These are phyloP conservation scores for Cladosporium sp. DNA, from an alignment of 2,329 filamentous ascomycete genomes.

Conservation along the genomic window DNA sequence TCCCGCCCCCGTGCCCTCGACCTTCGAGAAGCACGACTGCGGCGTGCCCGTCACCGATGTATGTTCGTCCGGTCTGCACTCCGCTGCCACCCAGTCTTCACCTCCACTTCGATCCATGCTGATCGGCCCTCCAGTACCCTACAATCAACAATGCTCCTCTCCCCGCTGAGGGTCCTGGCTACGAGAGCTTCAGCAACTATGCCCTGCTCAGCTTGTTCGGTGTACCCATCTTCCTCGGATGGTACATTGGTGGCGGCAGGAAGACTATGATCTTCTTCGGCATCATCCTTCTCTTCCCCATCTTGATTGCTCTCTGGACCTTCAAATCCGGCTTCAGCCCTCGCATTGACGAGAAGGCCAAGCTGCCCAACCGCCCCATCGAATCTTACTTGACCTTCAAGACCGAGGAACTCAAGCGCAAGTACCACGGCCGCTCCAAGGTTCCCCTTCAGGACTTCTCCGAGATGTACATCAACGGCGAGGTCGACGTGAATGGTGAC, in stretches of 20 bases:
- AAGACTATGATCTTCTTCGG: constrained; percentile 86
- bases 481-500: constrained; percentile 95
- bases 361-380: constrained; percentile 76
- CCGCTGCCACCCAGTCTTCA: background rate
- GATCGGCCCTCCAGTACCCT: background rate
- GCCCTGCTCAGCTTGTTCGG: constrained; percentile 67
- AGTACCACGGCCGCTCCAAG: constrained; percentile 73
- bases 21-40: constrained; percentile 3
- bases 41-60: constrained; percentile 2
- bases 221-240: constrained; percentile 75
- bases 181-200: constrained; percentile 69
- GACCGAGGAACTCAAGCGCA: constrained; percentile 53
- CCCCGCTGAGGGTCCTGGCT: constrained; percentile 80
- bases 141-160: constrained; percentile 57
- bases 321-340: constrained; percentile 74
- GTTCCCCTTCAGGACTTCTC: constrained; percentile 92
- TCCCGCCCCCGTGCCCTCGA: background rate
- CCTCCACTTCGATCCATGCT: no score
- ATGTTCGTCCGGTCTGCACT: background rate
- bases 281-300: constrained; percentile 71
- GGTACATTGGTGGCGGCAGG: constrained; percentile 77
- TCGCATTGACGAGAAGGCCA: constrained; percentile 88
- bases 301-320: constrained; percentile 79
- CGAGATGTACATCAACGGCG: constrained; percentile 95
- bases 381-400: constrained; percentile 89